Evolutionary conservation across 139 green algal species (phyloP).

Genomic region (Yamagishiella unicocca): DNA sequence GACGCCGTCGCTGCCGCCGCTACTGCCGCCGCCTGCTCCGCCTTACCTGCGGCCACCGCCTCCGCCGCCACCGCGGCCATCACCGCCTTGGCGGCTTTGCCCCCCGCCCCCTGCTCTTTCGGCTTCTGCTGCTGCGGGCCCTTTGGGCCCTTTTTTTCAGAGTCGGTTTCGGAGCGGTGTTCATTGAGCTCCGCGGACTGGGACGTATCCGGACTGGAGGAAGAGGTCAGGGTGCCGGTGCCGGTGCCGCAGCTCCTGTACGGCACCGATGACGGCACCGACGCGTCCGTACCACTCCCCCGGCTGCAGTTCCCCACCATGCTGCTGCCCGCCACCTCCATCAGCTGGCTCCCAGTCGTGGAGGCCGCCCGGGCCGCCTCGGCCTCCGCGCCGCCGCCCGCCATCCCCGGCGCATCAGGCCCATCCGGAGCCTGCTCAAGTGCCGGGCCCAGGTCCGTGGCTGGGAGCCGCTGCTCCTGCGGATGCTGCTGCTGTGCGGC

Average conservation of each 20-base stretch:
- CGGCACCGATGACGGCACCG: neutral
- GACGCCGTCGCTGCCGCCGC: neutral
- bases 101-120: neutral
- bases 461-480: neutral
- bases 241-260: conserved; percentile 18
- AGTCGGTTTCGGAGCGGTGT: neutral
- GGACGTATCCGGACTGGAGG: conserved; percentile 14
- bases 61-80: neutral
- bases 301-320: neutral
- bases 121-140: neutral
- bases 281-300: neutral
- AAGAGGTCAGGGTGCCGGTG: conserved; percentile 3
- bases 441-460: too few species aligned
- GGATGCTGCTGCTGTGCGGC: too few species aligned
- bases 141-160: neutral
- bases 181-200: neutral
- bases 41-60: neutral
- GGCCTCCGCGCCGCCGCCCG: neutral
- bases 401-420: neutral
- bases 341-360: too few species aligned
- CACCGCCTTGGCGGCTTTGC: neutral
- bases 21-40: neutral
- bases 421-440: too few species aligned
- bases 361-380: neutral
- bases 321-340: neutral